Percentiles rank a stretch among this genome's conserved stretches.
phyloP scores from a whole-genome alignment of 192 early-diverging fungal genomes.

The Glomus cerebriforme region DNA sequence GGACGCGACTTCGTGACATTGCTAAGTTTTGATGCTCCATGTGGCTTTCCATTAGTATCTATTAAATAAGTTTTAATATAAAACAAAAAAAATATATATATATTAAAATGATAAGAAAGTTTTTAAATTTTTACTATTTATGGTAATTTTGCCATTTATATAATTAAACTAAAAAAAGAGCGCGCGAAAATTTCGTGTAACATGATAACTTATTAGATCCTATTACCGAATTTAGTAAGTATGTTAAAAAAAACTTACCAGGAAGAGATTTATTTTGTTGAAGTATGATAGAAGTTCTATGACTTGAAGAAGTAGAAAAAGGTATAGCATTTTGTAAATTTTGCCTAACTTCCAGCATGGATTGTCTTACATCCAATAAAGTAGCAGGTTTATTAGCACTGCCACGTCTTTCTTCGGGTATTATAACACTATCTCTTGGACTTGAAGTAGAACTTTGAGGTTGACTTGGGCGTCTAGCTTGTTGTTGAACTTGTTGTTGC shows the following conservation, averaged over 20 bases:
- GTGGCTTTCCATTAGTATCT: neutral
- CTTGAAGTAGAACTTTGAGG: neutral
- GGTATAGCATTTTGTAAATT: neutral
- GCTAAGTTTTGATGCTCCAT: neutral
- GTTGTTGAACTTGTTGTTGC: neutral
- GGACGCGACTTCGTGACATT: neutral
- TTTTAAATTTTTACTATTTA: too few relatives aligned
- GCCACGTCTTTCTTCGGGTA: neutral
- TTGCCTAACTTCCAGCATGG: slow-evolving; percentile 4
- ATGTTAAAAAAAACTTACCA: neutral
- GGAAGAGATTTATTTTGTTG: slow-evolving; percentile 13
- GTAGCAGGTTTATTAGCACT: slow-evolving; percentile 4
- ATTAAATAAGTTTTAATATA: neutral
- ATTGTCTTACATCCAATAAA: slow-evolving; percentile 24
- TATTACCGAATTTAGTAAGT: too few relatives aligned
- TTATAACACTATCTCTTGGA: neutral
- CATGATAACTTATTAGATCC: neutral
- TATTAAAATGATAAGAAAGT: too few relatives aligned
- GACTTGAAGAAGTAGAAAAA: slow-evolving; percentile 18
- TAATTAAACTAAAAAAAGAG: too few relatives aligned
- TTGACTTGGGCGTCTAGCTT: neutral
- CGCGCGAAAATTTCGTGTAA: neutral
- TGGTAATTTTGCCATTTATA: too few relatives aligned
- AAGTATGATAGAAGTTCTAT: slow-evolving; percentile 20
- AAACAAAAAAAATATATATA: too few relatives aligned